phyloP scores from a whole-genome alignment of 2,329 filamentous ascomycete species.

The Botrytis pseudocinerea region DNA sequence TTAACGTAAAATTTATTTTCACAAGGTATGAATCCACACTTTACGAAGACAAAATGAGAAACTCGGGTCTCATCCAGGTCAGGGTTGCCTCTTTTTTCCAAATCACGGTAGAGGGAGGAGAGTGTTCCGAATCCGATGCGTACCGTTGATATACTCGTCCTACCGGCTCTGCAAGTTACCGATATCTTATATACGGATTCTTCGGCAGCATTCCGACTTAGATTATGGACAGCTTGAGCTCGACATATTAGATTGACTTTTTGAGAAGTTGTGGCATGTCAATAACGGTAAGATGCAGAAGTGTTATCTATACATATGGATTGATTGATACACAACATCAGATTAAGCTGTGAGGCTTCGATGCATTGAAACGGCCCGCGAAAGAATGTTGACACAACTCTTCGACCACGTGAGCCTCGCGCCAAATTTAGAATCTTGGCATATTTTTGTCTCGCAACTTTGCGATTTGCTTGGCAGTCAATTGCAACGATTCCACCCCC shows the following conservation, averaged over 20 bases:
- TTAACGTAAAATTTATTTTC: not conserved
- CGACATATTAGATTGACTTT: not conserved
- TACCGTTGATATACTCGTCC: not conserved
- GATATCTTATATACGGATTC: not conserved
- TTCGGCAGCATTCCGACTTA: not conserved
- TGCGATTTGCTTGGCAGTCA: not conserved
- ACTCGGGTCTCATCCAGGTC: not conserved
- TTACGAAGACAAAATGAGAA: not conserved
- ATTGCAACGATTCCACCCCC: not conserved
- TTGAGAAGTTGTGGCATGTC: not conserved
- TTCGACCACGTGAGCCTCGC: not conserved
- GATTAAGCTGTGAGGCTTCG: not conserved
- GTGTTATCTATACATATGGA: not conserved
- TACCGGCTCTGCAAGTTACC: not conserved
- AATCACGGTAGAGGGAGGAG: not conserved
- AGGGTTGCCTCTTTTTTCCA: not conserved
- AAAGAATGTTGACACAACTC: not conserved
- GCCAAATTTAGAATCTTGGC: constrained; percentile 2
- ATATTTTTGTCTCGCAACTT: not conserved
- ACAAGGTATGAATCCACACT: not conserved
- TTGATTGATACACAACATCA: constrained; percentile 11
- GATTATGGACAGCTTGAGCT: not conserved
- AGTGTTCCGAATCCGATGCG: not conserved
- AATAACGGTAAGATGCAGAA: not conserved
- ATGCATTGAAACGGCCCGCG: not conserved